Conservation (phyloP, 345 rosid species). For the Rhodamnia rubescens region DNA sequence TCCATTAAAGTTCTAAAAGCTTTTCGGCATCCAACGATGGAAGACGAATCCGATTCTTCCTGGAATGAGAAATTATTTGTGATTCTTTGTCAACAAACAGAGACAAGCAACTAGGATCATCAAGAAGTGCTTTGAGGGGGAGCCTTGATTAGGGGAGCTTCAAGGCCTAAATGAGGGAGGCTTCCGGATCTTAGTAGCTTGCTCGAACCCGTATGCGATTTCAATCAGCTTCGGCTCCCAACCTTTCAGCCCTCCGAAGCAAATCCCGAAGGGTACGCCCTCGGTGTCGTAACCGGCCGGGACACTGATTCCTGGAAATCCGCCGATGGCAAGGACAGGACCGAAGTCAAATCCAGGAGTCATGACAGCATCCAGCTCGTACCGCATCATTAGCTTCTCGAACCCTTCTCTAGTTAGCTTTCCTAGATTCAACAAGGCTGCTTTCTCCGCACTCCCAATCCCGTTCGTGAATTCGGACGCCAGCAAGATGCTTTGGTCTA, state of each 20-base stretch:
- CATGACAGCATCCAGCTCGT: slow-evolving; percentile 50
- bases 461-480: slow-evolving; percentile 41
- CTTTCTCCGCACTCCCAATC: slow-evolving; percentile 18
- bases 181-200: slow-evolving; percentile 46
- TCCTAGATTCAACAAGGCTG: slow-evolving; percentile 21
- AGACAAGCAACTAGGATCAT: not conserved
- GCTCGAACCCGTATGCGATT: slow-evolving; percentile 65
- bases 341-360: slow-evolving; percentile 8
- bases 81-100: not conserved
- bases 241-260: slow-evolving; percentile 54
- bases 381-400: slow-evolving; percentile 32
- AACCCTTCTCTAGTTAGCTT: slow-evolving; percentile 34
- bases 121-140: not conserved
- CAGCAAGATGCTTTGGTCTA: slow-evolving; percentile 34
- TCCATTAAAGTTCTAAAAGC: not conserved
- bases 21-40: not conserved
- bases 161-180: slow-evolving; percentile 31
- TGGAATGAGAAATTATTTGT: not conserved
- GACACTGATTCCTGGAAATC: slow-evolving; percentile 61
- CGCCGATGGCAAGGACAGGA: slow-evolving; percentile 55
- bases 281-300: slow-evolving; percentile 46
- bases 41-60: not conserved
- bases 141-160: not conserved
- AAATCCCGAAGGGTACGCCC: slow-evolving; percentile 56
- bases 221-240: slow-evolving; percentile 69